Conservation (phyloP, 2,329 filamentous ascomycete species). For the Microascus cirrosus region DNA sequence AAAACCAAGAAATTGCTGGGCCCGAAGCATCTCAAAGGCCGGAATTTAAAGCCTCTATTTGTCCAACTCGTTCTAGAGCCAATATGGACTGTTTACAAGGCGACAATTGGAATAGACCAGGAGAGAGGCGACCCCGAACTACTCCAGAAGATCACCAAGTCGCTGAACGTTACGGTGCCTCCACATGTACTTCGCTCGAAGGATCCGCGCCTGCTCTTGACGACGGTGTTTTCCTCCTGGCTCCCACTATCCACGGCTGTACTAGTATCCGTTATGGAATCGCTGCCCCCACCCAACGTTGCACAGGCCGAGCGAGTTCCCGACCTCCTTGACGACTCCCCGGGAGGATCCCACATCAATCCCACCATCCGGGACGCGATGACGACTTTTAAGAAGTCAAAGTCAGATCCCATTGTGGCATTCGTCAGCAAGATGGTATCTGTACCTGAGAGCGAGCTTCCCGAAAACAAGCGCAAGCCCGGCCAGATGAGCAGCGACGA, state of each 20-base stretch:
- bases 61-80: conserved; percentile 93
- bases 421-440: conserved; percentile 99
- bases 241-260: conserved; percentile 85
- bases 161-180: conserved; percentile 71
- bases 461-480: conserved; percentile 65
- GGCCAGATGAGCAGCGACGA: conserved; percentile 78
- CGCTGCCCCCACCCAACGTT: conserved; percentile 69
- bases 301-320: conserved; percentile 77
- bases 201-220: conserved; percentile 75
- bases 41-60: conserved; percentile 90
- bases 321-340: conserved; percentile 66
- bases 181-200: conserved; percentile 75
- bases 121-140: conserved; percentile 73
- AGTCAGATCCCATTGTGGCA: conserved; percentile 70
- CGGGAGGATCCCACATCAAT: conserved; percentile 63
- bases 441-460: conserved; percentile 82
- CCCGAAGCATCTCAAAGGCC: conserved; percentile 84
- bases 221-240: conserved; percentile 80
- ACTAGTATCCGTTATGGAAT: conserved; percentile 87
- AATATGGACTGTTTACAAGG: conserved; percentile 91
- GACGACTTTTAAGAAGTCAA: conserved; percentile 61
- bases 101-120: conserved; percentile 70
- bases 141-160: conserved; percentile 91
- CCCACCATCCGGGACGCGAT: conserved; percentile 66
- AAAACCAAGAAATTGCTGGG: conserved; percentile 92